Evolutionary conservation across 768 basidiomycete species (phyloP), one percentile per base, ranked within the genome.

Genomic region (Mycena floridula): DNA sequence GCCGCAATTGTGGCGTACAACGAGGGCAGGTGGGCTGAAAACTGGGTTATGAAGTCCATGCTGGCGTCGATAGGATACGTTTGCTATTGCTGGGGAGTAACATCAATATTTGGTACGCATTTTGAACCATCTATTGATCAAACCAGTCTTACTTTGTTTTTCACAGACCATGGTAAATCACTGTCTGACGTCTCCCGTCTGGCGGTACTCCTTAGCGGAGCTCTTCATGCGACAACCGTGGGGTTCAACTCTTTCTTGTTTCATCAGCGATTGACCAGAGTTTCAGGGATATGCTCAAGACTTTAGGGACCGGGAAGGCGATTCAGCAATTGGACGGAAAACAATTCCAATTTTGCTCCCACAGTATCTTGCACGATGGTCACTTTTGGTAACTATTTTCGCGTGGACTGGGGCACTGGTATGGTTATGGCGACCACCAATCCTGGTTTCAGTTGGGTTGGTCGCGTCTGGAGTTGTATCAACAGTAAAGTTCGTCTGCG

Each of bases 211-310:
- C 45, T 58, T 40, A 70, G 60, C 25, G 51, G 58, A 40, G 53
- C 54, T 21, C 50, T 70, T n/a, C 65, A 66, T 25, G 42, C 59
- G 2, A 68, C 66, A 8, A 70, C 68, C 1, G 57, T 67, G 9
- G 54, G 60, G 23, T 56, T 57, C 25, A 58, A 64, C 30, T 28
- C 38, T 8, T 12, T 18, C 26, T 28, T 22, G n/a, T 40, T 7
- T 44, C 13, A 2, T 16, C 26, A 21, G 21, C 25, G 20, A 7
- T 2, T 42, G 8, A 12, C 2, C 2, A 8, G 7, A 13, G 27
- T 20, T n/a, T 11, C 23, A 55, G 54, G 53, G 56, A 5, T 51
- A 58, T 22, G 54, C 54, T 3, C 54, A 54, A 35, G 56, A 58
- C 40, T 58, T 54, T 35, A 49, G 54, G 16, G 56, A 57, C 43